These are phyloP conservation scores for Yamadazyma insecticola DNA, from an alignment of 805 yeast species.

Conservation along the genomic window DNA sequence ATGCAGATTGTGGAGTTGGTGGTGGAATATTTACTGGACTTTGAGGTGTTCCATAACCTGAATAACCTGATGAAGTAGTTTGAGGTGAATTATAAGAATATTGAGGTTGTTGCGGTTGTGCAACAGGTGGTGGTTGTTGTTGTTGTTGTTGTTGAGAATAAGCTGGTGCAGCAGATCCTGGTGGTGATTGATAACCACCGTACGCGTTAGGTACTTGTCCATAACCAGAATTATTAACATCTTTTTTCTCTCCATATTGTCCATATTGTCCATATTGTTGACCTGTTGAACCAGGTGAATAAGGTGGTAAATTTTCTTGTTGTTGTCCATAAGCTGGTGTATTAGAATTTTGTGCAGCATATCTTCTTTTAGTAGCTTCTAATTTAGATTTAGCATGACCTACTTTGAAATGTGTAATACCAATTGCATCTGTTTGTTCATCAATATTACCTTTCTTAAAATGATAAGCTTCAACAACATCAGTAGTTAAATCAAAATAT, in stretches of 20 bases:
- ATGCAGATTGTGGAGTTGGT: conserved; percentile 27
- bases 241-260: conserved; percentile 19
- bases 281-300: conserved; percentile 4
- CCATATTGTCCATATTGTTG: conserved; percentile 8
- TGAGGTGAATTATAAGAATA: conserved; percentile 9
- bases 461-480: conserved; percentile 73
- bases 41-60: conserved; percentile 15
- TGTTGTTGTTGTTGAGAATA: conserved; percentile 9
- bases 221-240: conserved; percentile 19
- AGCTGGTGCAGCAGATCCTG: conserved; percentile 7
- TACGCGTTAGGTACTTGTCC: conserved; percentile 5
- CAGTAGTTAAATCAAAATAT: conserved; percentile 82
- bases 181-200: conserved; percentile 8
- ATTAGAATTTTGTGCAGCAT: conserved; percentile 37
- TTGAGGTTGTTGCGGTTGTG: conserved; percentile 4
- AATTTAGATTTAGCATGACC: conserved; percentile 84
- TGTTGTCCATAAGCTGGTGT: conserved; percentile 3
- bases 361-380: conserved; percentile 77
- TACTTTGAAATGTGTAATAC: conserved; percentile 84
- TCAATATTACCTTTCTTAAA: conserved; percentile 87
- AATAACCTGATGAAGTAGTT: conserved; percentile 18
- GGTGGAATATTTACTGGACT: conserved; percentile 16
- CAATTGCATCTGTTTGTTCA: conserved; percentile 82
- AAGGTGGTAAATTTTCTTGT: conserved; percentile 4
- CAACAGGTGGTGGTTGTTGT: conserved; percentile 10